Conservation (phyloP, 768 basidiomycete species). For the Boletellus sp. region DNA sequence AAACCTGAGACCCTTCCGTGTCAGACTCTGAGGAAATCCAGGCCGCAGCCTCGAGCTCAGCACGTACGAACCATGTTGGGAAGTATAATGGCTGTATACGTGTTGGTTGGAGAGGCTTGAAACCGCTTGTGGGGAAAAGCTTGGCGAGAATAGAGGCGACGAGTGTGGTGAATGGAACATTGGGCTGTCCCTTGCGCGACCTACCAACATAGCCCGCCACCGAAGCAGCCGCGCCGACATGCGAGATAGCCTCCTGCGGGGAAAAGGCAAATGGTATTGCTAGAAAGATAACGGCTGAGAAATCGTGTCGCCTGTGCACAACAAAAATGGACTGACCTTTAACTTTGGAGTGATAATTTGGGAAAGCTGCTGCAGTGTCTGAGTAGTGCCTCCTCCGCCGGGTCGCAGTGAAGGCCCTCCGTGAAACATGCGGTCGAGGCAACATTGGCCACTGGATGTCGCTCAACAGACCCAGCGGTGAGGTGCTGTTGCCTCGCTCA, state of each 20-base stretch:
- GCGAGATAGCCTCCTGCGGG: constrained; percentile 41
- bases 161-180: constrained; percentile 23
- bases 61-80: constrained; percentile 61
- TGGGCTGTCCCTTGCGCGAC: constrained; percentile 9
- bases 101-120: constrained; percentile 40
- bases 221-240: constrained; percentile 34
- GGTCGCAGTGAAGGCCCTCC: not conserved
- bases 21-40: constrained; percentile 26
- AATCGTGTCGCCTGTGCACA: not conserved
- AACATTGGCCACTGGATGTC: constrained; percentile 13
- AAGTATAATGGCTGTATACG: constrained; percentile 55
- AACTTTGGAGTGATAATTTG: constrained; percentile 36
- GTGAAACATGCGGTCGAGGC: constrained; percentile 6
- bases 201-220: constrained; percentile 28
- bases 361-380: constrained; percentile 4
- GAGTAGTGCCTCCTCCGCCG: constrained; percentile 21
- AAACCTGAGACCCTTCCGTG: constrained; percentile 24
- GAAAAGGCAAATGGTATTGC: constrained; percentile 52
- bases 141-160: constrained; percentile 33
- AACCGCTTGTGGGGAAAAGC: constrained; percentile 37
- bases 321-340: constrained; percentile 30
- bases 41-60: constrained; percentile 41
- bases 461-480: not conserved
- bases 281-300: constrained; percentile 22
- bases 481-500: too few species aligned